These are phyloP conservation scores for Mycena leptocephala DNA, from an alignment of 768 basidiomycete species.

Conservation along the genomic window DNA sequence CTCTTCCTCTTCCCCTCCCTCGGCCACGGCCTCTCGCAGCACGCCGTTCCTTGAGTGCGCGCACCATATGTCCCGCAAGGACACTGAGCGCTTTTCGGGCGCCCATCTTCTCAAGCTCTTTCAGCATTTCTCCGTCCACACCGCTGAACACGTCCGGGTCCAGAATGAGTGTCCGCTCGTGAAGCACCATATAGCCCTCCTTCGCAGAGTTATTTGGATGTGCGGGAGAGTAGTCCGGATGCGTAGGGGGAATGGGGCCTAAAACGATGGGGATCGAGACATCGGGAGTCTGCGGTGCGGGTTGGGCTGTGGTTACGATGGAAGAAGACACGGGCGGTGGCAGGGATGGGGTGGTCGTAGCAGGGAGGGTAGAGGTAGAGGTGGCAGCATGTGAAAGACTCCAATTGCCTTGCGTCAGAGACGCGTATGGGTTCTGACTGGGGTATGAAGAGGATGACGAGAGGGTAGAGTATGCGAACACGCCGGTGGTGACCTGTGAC, in stretches of 20 bases:
- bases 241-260: slow-evolving; percentile 78
- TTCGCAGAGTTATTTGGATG: slow-evolving; percentile 66
- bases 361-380: slow-evolving; percentile 17
- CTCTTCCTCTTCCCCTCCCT: slow-evolving; percentile 58
- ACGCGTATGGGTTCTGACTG: slow-evolving; percentile 36
- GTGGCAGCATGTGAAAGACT: slow-evolving; percentile 28
- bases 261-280: slow-evolving; percentile 86
- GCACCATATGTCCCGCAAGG: slow-evolving; percentile 88
- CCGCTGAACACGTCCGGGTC: slow-evolving; percentile 90
- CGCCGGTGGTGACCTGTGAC: slow-evolving; percentile 24
- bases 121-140: slow-evolving; percentile 80
- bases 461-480: slow-evolving; percentile 32
- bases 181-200: slow-evolving; percentile 82
- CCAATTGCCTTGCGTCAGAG: slow-evolving; percentile 38
- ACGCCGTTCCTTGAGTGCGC: slow-evolving; percentile 83
- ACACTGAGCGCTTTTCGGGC: slow-evolving; percentile 87
- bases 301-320: slow-evolving; percentile 30
- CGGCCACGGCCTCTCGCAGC: slow-evolving; percentile 59
- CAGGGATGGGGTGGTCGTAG: slow-evolving; percentile 38
- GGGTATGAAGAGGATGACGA: slow-evolving; percentile 25
- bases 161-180: slow-evolving; percentile 88
- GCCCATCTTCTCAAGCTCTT: slow-evolving; percentile 84
- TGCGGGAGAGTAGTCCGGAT: slow-evolving; percentile 66
- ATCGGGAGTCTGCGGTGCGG: slow-evolving; percentile 52
- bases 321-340: slow-evolving; percentile 44